phyloP scores from a whole-genome alignment of 768 basidiomycete species.

The Guyanaporus albipodus region DNA sequence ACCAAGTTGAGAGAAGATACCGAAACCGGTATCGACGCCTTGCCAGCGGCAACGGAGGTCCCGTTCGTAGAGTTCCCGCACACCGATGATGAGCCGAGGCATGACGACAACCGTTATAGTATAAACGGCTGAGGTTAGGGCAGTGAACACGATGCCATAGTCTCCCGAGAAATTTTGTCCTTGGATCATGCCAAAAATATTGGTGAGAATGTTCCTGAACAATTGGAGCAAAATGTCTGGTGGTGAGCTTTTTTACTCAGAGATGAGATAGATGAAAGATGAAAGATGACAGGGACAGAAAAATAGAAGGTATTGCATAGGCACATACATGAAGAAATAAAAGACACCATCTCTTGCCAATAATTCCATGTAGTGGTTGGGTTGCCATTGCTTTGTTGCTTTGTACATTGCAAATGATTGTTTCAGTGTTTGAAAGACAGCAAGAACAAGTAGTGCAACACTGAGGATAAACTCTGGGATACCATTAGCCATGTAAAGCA shows the following conservation, averaged over 20 bases:
- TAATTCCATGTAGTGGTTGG: background rate
- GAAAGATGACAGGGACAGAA: too few relatives aligned
- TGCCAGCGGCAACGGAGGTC: background rate
- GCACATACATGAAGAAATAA: background rate
- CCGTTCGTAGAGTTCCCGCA: background rate
- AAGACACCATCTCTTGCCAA: background rate
- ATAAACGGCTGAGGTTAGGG: too few relatives aligned
- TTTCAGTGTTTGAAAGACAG: background rate
- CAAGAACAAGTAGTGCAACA: background rate
- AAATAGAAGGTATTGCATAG: background rate
- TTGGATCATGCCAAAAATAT: too few relatives aligned
- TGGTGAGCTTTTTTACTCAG: too few relatives aligned
- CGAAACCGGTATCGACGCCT: background rate
- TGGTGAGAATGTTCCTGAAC: background rate
- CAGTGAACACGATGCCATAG: background rate
- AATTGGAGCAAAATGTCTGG: background rate
- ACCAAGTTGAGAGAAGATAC: background rate
- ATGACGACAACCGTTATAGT: background rate
- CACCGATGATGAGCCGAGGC: background rate
- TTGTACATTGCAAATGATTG: background rate
- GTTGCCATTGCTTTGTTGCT: background rate
- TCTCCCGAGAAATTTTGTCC: too few relatives aligned
- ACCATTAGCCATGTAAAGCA: background rate
- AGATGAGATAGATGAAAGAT: too few relatives aligned
- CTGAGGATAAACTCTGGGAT: background rate